A percentile compares a stretch with the other conserved stretches of the same genome.
phyloP scores from a whole-genome alignment of 2,329 filamentous ascomycete species.

The Phyllosticta citribraziliensis region DNA sequence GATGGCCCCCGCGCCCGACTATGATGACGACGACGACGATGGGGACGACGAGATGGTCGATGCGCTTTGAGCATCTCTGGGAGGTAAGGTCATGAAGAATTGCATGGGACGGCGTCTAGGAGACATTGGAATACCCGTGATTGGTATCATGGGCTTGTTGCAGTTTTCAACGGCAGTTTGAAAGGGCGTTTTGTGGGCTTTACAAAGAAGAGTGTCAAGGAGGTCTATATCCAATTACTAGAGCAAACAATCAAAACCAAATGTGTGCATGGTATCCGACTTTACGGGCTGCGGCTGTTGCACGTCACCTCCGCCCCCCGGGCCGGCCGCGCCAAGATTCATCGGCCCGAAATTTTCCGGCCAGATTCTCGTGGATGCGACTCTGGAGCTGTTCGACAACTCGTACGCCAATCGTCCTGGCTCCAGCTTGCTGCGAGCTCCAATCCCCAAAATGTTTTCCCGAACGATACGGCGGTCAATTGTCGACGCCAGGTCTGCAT shows the following conservation, averaged over 20 bases:
- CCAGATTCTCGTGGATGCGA: neutral
- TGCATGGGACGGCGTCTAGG: constrained; percentile 5
- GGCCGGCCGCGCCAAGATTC: neutral
- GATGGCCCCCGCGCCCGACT: constrained; percentile 14
- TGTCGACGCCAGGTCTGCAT: constrained; percentile 46
- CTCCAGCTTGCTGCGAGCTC: neutral
- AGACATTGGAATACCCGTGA: neutral
- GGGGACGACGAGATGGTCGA: constrained; percentile 63
- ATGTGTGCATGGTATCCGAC: neutral
- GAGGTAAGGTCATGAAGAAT: neutral
- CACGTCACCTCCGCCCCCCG: neutral
- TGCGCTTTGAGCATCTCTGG: constrained; percentile 30
- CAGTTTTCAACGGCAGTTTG: neutral
- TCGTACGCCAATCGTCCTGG: neutral
- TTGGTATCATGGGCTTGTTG: neutral
- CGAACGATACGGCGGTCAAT: constrained; percentile 54
- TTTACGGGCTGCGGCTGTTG: neutral
- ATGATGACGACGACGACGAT: constrained; percentile 55
- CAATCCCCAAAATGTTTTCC: constrained; percentile 28
- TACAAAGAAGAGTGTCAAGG: neutral
- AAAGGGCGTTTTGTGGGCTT: neutral
- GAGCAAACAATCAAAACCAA: neutral
- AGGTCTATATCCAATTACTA: neutral
- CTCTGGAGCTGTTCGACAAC: neutral
- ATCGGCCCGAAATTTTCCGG: neutral